These are phyloP conservation scores for Raffaelea arxii DNA, from an alignment of 2,329 filamentous ascomycete species.

Conservation along the genomic window DNA sequence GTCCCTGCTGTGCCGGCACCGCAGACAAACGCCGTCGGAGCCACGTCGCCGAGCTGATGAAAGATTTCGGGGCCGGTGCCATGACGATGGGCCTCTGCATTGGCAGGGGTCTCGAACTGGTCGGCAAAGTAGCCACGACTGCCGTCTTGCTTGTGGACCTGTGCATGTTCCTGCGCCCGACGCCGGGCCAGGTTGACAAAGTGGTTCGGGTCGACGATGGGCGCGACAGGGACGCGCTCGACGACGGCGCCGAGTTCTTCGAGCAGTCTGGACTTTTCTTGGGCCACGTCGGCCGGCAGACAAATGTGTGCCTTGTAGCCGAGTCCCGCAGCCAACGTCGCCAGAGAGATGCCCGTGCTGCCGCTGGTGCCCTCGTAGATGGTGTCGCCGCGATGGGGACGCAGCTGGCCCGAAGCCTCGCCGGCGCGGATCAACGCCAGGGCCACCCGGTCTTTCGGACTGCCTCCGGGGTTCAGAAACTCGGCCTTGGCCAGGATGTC, in stretches of 20 bases:
- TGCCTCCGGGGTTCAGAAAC: conserved; percentile 90
- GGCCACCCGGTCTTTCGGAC: conserved; percentile 91
- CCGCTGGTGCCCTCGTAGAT: conserved; percentile 98
- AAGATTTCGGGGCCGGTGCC: conserved; percentile 87
- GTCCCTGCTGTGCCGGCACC: conserved; percentile 94
- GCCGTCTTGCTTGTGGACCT: conserved; percentile 35
- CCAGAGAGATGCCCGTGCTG: conserved; percentile 90
- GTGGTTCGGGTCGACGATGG: conserved; percentile 86
- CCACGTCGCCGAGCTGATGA: conserved; percentile 57
- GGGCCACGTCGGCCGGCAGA: conserved; percentile 87
- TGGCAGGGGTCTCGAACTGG: conserved; percentile 87
- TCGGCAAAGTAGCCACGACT: conserved; percentile 89
- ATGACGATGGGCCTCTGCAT: conserved; percentile 74
- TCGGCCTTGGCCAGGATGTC: conserved; percentile 90
- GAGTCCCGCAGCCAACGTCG: conserved; percentile 74
- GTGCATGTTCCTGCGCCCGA: conserved; percentile 66
- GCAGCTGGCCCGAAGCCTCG: conserved; percentile 66
- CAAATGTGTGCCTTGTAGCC: conserved; percentile 93
- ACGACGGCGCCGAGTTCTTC: conserved; percentile 86
- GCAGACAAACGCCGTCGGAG: conserved; percentile 77
- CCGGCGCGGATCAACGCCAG: conserved; percentile 79
- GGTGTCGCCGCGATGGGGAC: conserved; percentile 75
- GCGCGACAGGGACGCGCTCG: conserved; percentile 80
- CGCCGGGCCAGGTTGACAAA: conserved; percentile 86
- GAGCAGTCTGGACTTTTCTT: conserved; percentile 83